These are phyloP conservation scores for Eremothecium coryli DNA, from an alignment of 1,139 yeast species.

Conservation along the genomic window DNA sequence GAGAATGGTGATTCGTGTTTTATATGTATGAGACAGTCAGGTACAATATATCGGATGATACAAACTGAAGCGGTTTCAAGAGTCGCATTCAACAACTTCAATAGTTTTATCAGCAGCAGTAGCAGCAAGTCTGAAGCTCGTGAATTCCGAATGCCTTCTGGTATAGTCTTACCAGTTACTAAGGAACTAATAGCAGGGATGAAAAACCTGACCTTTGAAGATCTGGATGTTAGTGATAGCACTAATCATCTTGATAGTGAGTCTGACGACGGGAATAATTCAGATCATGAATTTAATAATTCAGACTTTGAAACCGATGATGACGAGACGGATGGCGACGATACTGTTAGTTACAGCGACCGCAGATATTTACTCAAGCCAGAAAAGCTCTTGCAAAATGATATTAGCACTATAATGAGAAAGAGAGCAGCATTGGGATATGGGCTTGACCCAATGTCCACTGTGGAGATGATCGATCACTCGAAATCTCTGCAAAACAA, in stretches of 20 bases:
- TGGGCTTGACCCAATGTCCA: conserved; percentile 58
- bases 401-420: conserved; percentile 58
- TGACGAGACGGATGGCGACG: conserved; percentile 19
- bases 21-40: conserved; percentile 84
- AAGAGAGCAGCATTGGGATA: conserved; percentile 67
- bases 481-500: conserved; percentile 46
- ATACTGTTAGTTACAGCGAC: conserved; percentile 18
- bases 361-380: conserved; percentile 27
- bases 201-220: conserved; percentile 27
- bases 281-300: conserved; percentile 12
- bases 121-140: conserved; percentile 36
- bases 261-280: conserved; percentile 8
- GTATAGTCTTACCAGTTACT: conserved; percentile 33
- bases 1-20: conserved; percentile 38
- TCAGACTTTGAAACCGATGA: conserved; percentile 17
- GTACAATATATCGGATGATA: conserved; percentile 74
- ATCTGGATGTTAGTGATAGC: conserved; percentile 25
- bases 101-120: conserved; percentile 61
- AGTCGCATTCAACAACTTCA: conserved; percentile 57
- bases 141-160: conserved; percentile 26
- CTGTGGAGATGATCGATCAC: conserved; percentile 52
- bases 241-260: conserved; percentile 16
- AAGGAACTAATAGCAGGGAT: conserved; percentile 16
- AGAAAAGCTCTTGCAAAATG: conserved; percentile 42
- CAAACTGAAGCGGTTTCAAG: conserved; percentile 60